Evolutionary conservation across 257 asterid genomes (phyloP), one percentile per base, ranked within the genome.

Genomic region (Pogostemon cablin): DNA sequence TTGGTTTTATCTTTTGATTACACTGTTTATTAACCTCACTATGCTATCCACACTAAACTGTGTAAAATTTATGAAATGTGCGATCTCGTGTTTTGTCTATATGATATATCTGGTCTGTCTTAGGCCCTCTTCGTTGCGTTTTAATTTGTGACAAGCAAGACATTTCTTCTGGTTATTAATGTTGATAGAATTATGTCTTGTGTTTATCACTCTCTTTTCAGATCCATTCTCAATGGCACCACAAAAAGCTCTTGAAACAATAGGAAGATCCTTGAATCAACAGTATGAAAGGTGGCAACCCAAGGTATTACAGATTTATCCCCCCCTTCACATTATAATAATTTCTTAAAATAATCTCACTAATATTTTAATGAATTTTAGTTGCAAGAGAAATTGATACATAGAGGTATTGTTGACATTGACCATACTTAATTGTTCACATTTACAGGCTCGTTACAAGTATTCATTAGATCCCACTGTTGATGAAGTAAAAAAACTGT

Each of bases 401-500:
- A 37, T 9, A 72, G 62, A 56, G 38, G 43, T 46, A 64, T n/a
- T 44, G 9, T 53, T 63, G 34, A 76, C 59, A 39, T 53, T 25
- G 32, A 25, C 32, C 2, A 25, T 1, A 9, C 68, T 59, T 49
- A 39, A 46, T 58, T 32, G n/a, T 59, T 52, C 64, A 15, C 17
- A 37, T 80, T 77, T 75, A 65, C 86, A 95, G 99, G 97, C 97
- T 67, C 91, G 91, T 64, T 95, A 88, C 81, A 91, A 95, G 75
- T 83, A 80, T 78, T 86, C 96, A 5, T 72, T 95, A 44, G 99
- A 95, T 79, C 99, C 99, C 73, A 95, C 98, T 10, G 88, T 91
- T 60, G 99, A 95, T 12, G 99, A 95, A 79, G 96, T 95, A 62
- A 95, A 95, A 84, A 89, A 95, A 75, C 87, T 91, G 55, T 95